Percentiles rank a stretch among this genome's conserved stretches.
These are phyloP conservation scores for Acacia confusa DNA, from an alignment of 306 rosid genomes.

Conservation along the genomic window DNA sequence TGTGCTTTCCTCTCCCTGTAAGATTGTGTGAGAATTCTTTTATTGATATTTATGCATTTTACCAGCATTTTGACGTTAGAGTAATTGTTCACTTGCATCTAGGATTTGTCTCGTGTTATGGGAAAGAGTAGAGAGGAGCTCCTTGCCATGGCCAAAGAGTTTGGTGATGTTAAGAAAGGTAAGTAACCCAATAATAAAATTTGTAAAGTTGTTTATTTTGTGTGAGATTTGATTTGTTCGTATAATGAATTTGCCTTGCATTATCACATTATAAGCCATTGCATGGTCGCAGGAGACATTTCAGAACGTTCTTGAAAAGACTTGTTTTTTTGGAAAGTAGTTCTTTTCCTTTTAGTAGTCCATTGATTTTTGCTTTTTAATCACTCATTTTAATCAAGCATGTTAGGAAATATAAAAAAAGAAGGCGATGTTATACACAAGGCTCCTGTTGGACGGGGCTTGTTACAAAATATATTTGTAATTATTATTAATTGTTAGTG, in stretches of 20 bases:
- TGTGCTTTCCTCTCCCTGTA: slow-evolving; percentile 86
- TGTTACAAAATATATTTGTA: too few relatives aligned
- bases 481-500: too few relatives aligned
- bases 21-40: slow-evolving; percentile 30
- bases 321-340: neutral
- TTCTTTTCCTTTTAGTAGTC: neutral
- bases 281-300: slow-evolving; percentile 1
- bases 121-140: slow-evolving; percentile 86
- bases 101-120: slow-evolving; percentile 86
- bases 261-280: neutral
- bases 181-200: slow-evolving; percentile 28
- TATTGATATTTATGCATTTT: slow-evolving; percentile 14
- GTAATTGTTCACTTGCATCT: slow-evolving; percentile 36
- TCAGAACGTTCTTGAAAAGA: too few relatives aligned
- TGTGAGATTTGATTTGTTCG: slow-evolving; percentile 10
- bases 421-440: too few relatives aligned
- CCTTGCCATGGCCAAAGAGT: slow-evolving; percentile 64
- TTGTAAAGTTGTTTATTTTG: slow-evolving; percentile 19
- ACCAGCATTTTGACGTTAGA: slow-evolving; percentile 15
- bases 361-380: neutral
- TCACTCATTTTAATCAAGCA: neutral
- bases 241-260: neutral
- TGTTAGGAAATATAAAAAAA: too few relatives aligned
- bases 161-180: slow-evolving; percentile 61
- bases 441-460: too few relatives aligned